A percentile compares a stretch with the other conserved stretches of the same genome.
These are phyloP conservation scores for Candida germanica DNA, from an alignment of 805 yeast genomes.

Conservation along the genomic window DNA sequence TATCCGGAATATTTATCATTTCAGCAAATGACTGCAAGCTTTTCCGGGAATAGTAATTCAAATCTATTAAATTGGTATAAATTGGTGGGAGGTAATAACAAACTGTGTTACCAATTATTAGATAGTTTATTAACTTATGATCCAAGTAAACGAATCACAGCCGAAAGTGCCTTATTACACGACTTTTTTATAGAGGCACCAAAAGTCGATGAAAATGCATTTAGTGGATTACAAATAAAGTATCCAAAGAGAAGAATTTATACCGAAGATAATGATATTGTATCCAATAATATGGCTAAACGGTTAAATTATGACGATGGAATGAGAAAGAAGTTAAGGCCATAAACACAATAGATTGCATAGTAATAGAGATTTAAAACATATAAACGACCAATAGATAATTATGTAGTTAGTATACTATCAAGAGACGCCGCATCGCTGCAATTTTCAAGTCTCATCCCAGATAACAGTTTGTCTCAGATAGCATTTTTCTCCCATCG, in stretches of 20 bases:
- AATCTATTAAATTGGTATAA: conserved; percentile 84
- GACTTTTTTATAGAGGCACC: conserved; percentile 75
- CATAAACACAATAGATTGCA: no score
- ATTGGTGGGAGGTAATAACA: conserved; percentile 71
- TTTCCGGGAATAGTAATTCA: conserved; percentile 55
- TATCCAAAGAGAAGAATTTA: conserved; percentile 88
- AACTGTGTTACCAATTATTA: conserved; percentile 63
- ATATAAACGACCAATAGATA: no score
- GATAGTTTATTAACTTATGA: conserved; percentile 72
- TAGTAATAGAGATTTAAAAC: no score
- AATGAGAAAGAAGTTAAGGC: conserved; percentile 21
- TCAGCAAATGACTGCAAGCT: conserved; percentile 40
- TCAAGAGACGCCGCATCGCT: no score
- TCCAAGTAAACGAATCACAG: conserved; percentile 76
- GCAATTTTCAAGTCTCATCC: no score
- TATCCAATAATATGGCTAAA: conserved; percentile 22
- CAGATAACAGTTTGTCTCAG: no score
- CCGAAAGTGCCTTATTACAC: conserved; percentile 71
- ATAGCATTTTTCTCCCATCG: no score
- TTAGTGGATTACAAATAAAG: conserved; percentile 66
- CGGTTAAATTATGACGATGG: conserved; percentile 18
- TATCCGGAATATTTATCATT: conserved; percentile 74
- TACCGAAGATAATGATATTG: conserved; percentile 80
- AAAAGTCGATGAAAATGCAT: conserved; percentile 69
- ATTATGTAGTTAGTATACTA: no score